Base-by-base conservation (phyloP, 2,329 filamentous ascomycete species). In the Plenodomus tracheiphilus region DNA sequence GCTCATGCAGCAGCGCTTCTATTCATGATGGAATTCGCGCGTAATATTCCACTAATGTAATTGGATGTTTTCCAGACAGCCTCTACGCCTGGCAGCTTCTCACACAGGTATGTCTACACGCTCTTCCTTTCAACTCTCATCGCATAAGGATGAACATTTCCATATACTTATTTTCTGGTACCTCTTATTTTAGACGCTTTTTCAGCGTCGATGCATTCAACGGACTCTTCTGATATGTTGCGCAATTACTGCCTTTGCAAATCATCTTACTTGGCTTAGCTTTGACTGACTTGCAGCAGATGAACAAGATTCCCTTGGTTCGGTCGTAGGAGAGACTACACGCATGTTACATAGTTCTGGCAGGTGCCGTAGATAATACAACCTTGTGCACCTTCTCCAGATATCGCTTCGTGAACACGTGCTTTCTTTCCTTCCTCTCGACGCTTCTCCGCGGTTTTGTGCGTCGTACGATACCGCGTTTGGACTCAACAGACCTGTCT, bases 111-210 rank as follows among this genome's bases (percentile, higher is more conserved):
- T 48, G 54, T 59, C 39, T 30, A 13, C 16, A 35, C 4, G 4
- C 15, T 17, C 4, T 17, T 19, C 32, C 9, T 34, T 38, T 18
- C 30, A 32, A 17, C 21, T 34, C 18, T 25, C 16, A 37, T 19
- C 15, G 43, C 46, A 53, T 43, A 61, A 56, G 56, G 61, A 61
- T 60, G 59, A 62, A 47, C 43, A 32, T 32, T 32, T 41, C 36
- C 42, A 38, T 41, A 32, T 49, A 54, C 50, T 32, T 49, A 46
- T 58, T 64, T 63, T 59, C 89, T 96, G 91, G 91, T 91, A 96
- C 91, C 91, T 96, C 91, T 96, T 94, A 54, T 57, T 58, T 64
- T 61, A 64, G 41, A 39, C 43, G 28, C 85, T 80, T 55, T 57
- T 55, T 58, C 56, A 58, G 52, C 52, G 49, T 39, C 41, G 57